Base-by-base conservation (phyloP, 345 rosid genomes). In the Sonneratia alba region DNA sequence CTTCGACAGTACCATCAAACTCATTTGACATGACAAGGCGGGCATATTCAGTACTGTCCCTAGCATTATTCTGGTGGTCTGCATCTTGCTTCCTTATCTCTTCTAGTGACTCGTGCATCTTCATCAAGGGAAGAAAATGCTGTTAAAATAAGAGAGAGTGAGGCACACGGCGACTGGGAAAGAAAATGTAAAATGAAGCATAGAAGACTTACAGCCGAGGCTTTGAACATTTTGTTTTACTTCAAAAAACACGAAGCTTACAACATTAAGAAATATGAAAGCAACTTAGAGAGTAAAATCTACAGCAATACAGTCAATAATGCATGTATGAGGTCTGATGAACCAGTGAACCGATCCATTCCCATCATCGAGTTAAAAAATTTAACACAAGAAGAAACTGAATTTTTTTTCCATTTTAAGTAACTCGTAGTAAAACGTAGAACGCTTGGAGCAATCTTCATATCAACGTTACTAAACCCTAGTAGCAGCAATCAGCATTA, bases 41-140 rank as follows among this genome's bases (percentile, higher is more conserved):
- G 71, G 79, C 92, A 78, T 84, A 86, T 76, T 91, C 98, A 71
- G 82, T 84, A 53, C 85, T 90, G 77, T 87, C 89, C 75, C 90
- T 85, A 16, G 77, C 53, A 24, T 40, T 80, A 59, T 55, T 51
- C 67, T 32, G 74, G 75, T 79, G 69, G 61, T 69, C 75, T 45
- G 63, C 19, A 53, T 62, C 57, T 37, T 75, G 77, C 18, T 78
- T 83, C 47, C 73, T 77, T 12, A 74, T 38, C 18, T 87, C 83
- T 61, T 83, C 78, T 6, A 71, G 69, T 32, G 83, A 72, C 68
- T 76, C 67, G 67, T 80, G 63, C 92, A 88, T 86, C 80, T 36
- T 65, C 8, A 21, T 55, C 19, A 67, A 64, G 59, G 45, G 57
- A 62, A 4, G 18, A 3, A 62, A 16, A 71, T 1, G 47, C 37